A percentile compares a stretch with the other conserved stretches of the same genome.
Conservation (phyloP, 306 rosid species). For the Dalbergia cochinchinensis region DNA sequence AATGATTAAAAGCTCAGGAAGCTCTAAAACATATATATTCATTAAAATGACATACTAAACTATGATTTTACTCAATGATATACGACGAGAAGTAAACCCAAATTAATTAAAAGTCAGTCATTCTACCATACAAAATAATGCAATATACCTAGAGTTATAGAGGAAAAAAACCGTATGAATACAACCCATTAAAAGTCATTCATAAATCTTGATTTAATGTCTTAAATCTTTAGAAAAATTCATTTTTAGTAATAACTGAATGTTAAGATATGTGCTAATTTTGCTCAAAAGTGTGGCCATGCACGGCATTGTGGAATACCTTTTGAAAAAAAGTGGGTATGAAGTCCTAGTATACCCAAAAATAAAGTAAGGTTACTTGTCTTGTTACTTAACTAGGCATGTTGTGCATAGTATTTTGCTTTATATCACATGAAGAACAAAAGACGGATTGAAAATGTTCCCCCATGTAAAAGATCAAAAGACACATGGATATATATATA, state of each 20-base stretch:
- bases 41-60: no score
- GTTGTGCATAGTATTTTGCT: conserved; percentile 39
- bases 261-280: neutral
- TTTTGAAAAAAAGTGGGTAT: conserved; percentile 41
- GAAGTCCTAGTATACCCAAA: conserved; percentile 45
- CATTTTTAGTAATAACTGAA: neutral
- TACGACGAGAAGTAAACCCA: no score
- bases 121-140: no score
- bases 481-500: neutral
- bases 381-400: conserved; percentile 31
- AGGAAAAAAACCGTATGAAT: no score
- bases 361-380: conserved; percentile 40
- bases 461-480: conserved; percentile 46
- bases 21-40: no score
- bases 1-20: no score
- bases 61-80: no score
- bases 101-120: no score
- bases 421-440: conserved; percentile 51
- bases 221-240: neutral
- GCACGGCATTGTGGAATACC: conserved; percentile 48
- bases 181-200: no score
- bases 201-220: no score
- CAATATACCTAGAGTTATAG: no score
- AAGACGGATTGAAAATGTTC: conserved; percentile 53
- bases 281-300: conserved; percentile 35